Evolutionary conservation across 805 yeast species (phyloP).

Genomic region (Candida broadrunensis): DNA sequence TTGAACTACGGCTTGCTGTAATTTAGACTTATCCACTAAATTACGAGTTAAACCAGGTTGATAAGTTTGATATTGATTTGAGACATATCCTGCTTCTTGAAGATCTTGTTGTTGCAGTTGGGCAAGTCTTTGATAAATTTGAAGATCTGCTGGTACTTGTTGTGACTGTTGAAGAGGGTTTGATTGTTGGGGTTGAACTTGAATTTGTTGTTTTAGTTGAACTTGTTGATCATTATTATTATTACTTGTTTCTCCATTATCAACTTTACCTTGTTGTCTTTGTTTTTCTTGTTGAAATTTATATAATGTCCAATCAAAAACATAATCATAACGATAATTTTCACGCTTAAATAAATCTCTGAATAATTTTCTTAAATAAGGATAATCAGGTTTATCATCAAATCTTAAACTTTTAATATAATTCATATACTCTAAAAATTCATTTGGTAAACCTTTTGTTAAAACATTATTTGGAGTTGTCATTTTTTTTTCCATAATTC

Average conservation of each 20-base stretch:
- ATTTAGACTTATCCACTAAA: too few relatives aligned
- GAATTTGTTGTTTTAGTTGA: too few relatives aligned
- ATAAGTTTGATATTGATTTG: conserved; percentile 8
- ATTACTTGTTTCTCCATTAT: too few relatives aligned
- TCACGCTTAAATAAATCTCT: conserved; percentile 86
- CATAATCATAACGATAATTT: conserved; percentile 87
- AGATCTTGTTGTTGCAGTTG: conserved; percentile 8
- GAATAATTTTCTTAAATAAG: conserved; percentile 81
- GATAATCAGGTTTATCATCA: conserved; percentile 95
- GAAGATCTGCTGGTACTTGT: too few relatives aligned
- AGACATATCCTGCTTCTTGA: too few relatives aligned
- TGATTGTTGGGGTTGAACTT: too few relatives aligned
- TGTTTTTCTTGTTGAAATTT: conserved; percentile 65
- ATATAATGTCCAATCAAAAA: conserved; percentile 95
- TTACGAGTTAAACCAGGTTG: too few relatives aligned
- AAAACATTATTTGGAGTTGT: conserved; percentile 81
- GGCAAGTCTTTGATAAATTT: too few relatives aligned
- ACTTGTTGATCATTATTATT: too few relatives aligned
- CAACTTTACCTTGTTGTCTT: conserved; percentile 37
- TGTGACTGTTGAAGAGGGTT: too few relatives aligned
- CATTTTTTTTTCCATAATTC: conserved; percentile 93
- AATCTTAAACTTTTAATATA: conserved; percentile 88
- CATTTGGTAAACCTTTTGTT: conserved; percentile 89
- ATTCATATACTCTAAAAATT: conserved; percentile 81
- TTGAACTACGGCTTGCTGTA: conserved; percentile 6